A percentile compares a stretch with the other conserved stretches of the same genome.
These are phyloP conservation scores for Aspergillus ellipticus DNA, from an alignment of 495 filamentous ascomycete species.

Conservation along the genomic window DNA sequence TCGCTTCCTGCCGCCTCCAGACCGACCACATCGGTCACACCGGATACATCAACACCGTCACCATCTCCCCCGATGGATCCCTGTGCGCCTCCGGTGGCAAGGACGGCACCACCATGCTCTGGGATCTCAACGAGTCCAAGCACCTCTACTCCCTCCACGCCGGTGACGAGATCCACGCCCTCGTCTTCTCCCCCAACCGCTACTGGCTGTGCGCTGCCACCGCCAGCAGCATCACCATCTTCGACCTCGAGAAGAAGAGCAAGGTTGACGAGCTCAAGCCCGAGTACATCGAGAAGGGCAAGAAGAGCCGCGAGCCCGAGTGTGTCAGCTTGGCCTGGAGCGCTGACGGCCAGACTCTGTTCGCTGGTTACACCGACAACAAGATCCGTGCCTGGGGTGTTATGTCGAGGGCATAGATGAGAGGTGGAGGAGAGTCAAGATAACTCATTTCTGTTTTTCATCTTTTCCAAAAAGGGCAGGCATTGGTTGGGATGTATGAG, in stretches of 20 bases:
- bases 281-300: constrained; percentile 91
- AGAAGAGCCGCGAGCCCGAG: constrained; percentile 99
- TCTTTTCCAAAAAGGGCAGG: constrained; percentile 33
- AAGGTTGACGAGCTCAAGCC: constrained; percentile 99
- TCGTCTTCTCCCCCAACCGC: constrained; percentile 99
- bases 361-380: constrained; percentile 99
- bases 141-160: constrained; percentile 99
- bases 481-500: constrained; percentile 50
- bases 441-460: constrained; percentile 18
- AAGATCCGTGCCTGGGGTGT: constrained; percentile 99
- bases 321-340: constrained; percentile 95
- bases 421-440: constrained; percentile 16
- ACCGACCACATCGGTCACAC: constrained; percentile 99
- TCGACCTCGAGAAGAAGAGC: constrained; percentile 99
- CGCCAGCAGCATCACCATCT: constrained; percentile 97
- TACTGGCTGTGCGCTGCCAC: constrained; percentile 99
- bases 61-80: constrained; percentile 98
- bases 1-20: constrained; percentile 97
- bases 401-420: constrained; percentile 62
- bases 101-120: constrained; percentile 99
- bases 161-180: constrained; percentile 99
- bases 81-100: constrained; percentile 99
- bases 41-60: constrained; percentile 99
- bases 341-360: constrained; percentile 97
- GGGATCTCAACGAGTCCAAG: constrained; percentile 99